Evolutionary conservation across 768 basidiomycete genomes (phyloP).

Genomic region (Rhodosporidiobolus odoratus): DNA sequence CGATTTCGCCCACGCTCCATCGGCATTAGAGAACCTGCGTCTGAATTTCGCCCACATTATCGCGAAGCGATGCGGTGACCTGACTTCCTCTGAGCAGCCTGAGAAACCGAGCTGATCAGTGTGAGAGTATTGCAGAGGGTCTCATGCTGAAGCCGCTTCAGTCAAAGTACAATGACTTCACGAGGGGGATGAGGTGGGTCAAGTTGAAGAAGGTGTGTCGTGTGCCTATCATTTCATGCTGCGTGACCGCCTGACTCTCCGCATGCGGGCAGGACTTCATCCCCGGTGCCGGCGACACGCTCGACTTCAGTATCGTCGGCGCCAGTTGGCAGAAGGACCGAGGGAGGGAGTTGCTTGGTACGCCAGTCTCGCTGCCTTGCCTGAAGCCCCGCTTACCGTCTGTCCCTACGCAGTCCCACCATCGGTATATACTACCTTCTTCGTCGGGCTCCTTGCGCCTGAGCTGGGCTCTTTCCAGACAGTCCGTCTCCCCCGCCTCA

Average conservation of each 20-base stretch:
- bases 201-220: constrained; percentile 54
- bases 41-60: constrained; percentile 55
- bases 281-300: constrained; percentile 68
- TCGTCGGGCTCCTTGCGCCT: constrained; percentile 56
- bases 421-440: constrained; percentile 69
- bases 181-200: constrained; percentile 61
- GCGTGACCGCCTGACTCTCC: constrained; percentile 42
- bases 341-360: constrained; percentile 69
- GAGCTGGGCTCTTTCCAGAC: not conserved
- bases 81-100: not conserved
- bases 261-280: constrained; percentile 61
- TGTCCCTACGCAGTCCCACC: constrained; percentile 58
- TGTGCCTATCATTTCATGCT: not conserved
- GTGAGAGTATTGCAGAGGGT: constrained; percentile 17
- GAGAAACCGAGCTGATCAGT: constrained; percentile 20
- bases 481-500: not conserved
- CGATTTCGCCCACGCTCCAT: constrained; percentile 44
- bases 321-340: constrained; percentile 61
- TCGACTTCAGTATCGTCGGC: constrained; percentile 72
- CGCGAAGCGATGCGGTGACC: constrained; percentile 51
- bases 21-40: constrained; percentile 16
- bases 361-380: too few relatives aligned
- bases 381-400: too few relatives aligned
- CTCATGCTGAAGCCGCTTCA: constrained; percentile 45
- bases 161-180: constrained; percentile 62